phyloP scores from a whole-genome alignment of 1,284 basidiomycete species.

The Thecaphora frezii region DNA sequence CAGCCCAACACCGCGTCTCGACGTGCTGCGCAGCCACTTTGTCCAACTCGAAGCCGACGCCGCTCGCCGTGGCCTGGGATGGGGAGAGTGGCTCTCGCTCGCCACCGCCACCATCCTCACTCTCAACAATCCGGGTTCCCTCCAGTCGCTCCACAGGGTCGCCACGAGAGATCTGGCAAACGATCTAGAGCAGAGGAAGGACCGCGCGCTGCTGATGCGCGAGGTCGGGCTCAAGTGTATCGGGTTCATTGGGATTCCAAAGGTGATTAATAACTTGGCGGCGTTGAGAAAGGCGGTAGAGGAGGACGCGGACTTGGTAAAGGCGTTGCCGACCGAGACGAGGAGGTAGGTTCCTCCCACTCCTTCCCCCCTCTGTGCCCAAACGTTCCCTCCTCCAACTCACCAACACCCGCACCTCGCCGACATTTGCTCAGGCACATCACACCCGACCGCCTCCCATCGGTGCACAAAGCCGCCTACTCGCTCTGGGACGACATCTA shows the following conservation, averaged over 20 bases:
- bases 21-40: conserved; percentile 63
- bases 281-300: conserved; percentile 53
- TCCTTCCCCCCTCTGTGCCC: neutral
- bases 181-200: conserved; percentile 66
- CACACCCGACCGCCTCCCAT: conserved; percentile 21
- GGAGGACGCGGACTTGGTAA: conserved; percentile 42
- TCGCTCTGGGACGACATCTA: conserved; percentile 83
- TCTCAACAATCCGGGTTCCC: conserved; percentile 75
- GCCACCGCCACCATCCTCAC: conserved; percentile 83
- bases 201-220: conserved; percentile 77
- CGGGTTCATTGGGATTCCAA: conserved; percentile 87
- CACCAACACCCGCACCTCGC: no score
- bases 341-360: conserved; percentile 31
- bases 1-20: conserved; percentile 69
- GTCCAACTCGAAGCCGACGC: conserved; percentile 69
- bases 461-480: conserved; percentile 43
- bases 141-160: conserved; percentile 78
- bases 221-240: conserved; percentile 91
- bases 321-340: conserved; percentile 41
- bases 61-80: conserved; percentile 66
- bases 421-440: no score
- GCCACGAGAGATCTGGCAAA: conserved; percentile 62
- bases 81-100: conserved; percentile 80
- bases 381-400: no score
- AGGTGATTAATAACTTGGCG: conserved; percentile 61